phyloP scores from a whole-genome alignment of 305 asterid species.

The Plantago coronopus region DNA sequence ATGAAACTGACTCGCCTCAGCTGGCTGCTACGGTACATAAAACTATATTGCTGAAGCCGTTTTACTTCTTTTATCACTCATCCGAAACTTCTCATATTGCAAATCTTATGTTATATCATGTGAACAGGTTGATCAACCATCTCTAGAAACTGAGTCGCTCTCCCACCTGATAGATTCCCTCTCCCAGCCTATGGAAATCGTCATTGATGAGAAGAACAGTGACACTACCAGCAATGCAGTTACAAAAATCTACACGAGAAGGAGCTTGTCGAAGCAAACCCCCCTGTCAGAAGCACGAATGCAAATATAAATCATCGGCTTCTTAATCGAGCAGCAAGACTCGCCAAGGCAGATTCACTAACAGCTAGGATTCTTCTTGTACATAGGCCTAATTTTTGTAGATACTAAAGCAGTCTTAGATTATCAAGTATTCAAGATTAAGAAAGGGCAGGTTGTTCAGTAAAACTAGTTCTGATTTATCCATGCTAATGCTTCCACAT shows the following conservation, averaged over 20 bases:
- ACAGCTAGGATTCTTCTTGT: background rate
- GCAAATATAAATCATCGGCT: conserved; percentile 9
- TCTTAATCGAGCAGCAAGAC: conserved; percentile 11
- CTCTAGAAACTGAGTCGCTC: conserved; percentile 9
- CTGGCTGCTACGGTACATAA: conserved; percentile 27
- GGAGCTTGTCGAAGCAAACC: conserved; percentile 33
- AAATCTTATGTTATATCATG: conserved; percentile 17
- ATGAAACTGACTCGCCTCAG: conserved; percentile 24
- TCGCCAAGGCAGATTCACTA: background rate
- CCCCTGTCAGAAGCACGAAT: background rate
- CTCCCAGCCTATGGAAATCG: conserved; percentile 21
- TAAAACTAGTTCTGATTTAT: no score
- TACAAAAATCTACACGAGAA: conserved; percentile 53
- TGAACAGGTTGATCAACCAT: conserved; percentile 29
- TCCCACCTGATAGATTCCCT: conserved; percentile 10
- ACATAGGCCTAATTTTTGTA: no score
- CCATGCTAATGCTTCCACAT: no score
- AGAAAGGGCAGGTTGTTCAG: no score
- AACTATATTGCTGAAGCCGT: conserved; percentile 11
- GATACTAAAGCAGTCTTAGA: no score
- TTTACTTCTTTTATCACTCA: conserved; percentile 3
- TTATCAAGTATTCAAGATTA: no score
- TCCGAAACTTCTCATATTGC: no score
- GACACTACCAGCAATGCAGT: conserved; percentile 17
- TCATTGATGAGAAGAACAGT: conserved; percentile 19